Evolutionary conservation across 495 filamentous ascomycete species (phyloP).

Genomic region (Penicillium canariense): DNA sequence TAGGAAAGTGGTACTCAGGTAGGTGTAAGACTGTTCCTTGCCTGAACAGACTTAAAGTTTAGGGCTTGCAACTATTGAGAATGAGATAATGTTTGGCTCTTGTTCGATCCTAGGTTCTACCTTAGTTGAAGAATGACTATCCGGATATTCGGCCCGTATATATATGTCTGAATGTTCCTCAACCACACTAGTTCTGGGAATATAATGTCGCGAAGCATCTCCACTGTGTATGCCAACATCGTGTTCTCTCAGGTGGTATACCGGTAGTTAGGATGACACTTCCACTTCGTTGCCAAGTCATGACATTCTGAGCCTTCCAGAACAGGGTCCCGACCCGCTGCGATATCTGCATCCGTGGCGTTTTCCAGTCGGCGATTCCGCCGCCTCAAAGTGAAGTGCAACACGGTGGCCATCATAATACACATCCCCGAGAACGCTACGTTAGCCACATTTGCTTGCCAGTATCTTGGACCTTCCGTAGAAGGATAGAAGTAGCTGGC

Average conservation of each 20-base stretch:
- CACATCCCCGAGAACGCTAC: slow-evolving; percentile 13
- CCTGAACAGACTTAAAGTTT: background rate
- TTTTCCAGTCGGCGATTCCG: slow-evolving; percentile 7
- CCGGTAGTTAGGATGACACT: slow-evolving; percentile 11
- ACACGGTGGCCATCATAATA: slow-evolving; percentile 10
- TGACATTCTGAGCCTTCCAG: slow-evolving; percentile 4
- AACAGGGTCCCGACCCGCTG: slow-evolving; percentile 3
- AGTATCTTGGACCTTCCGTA: slow-evolving; percentile 11
- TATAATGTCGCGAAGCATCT: too few species aligned
- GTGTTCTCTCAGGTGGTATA: slow-evolving; percentile 11
- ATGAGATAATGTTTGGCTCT: too few species aligned
- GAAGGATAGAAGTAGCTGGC: slow-evolving; percentile 41
- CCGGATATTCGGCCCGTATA: too few species aligned
- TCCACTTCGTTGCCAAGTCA: slow-evolving; percentile 8
- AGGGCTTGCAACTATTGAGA: background rate
- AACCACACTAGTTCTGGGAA: too few species aligned
- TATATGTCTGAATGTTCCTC: too few species aligned
- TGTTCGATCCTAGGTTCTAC: too few species aligned
- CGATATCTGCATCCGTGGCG: slow-evolving; percentile 7
- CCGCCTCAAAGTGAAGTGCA: slow-evolving; percentile 5
- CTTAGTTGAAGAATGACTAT: too few species aligned
- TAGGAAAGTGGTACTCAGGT: too few species aligned
- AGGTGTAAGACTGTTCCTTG: background rate
- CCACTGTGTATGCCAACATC: background rate
- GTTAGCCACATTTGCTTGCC: slow-evolving; percentile 18